phyloP scores from a whole-genome alignment of 768 basidiomycete genomes.

The Neoboletus subvelutipes region DNA sequence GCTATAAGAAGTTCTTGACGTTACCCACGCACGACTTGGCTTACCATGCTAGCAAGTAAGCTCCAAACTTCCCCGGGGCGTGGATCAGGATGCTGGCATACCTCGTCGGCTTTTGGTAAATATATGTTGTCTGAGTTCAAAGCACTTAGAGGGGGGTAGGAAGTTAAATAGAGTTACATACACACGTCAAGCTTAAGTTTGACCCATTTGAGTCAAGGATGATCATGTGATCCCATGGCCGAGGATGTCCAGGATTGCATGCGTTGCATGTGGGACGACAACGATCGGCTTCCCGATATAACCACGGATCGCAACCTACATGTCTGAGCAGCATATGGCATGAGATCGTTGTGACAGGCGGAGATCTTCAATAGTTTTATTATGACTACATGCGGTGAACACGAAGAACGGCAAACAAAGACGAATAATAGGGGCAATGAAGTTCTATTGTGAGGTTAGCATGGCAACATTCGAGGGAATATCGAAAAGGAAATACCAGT shows the following conservation, averaged over 20 bases:
- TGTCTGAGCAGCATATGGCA: neutral
- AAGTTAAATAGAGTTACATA: conserved; percentile 23
- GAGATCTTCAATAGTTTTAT: conserved; percentile 11
- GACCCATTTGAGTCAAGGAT: conserved; percentile 1
- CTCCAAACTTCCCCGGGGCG: conserved; percentile 2
- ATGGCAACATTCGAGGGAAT: neutral
- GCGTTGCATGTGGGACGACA: neutral
- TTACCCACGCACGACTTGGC: neutral
- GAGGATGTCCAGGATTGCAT: neutral
- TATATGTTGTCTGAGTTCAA: conserved; percentile 18
- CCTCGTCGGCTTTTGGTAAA: conserved; percentile 8
- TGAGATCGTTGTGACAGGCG: conserved; percentile 1
- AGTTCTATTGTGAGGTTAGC: conserved; percentile 3
- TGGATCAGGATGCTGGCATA: conserved; percentile 14
- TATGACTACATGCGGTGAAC: conserved; percentile 19
- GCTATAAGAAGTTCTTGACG: neutral
- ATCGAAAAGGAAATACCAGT: conserved; percentile 14
- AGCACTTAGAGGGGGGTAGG: neutral
- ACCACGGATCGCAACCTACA: neutral
- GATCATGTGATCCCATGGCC: conserved; percentile 5
- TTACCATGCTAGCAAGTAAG: neutral
- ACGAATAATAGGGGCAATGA: conserved; percentile 1
- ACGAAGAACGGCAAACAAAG: conserved; percentile 15
- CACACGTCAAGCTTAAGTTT: conserved; percentile 24
- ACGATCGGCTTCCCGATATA: conserved; percentile 9